Evolutionary conservation across 1,284 basidiomycete species (phyloP), one percentile per base, ranked within the genome.

Genomic region (Puccinia hordei): DNA sequence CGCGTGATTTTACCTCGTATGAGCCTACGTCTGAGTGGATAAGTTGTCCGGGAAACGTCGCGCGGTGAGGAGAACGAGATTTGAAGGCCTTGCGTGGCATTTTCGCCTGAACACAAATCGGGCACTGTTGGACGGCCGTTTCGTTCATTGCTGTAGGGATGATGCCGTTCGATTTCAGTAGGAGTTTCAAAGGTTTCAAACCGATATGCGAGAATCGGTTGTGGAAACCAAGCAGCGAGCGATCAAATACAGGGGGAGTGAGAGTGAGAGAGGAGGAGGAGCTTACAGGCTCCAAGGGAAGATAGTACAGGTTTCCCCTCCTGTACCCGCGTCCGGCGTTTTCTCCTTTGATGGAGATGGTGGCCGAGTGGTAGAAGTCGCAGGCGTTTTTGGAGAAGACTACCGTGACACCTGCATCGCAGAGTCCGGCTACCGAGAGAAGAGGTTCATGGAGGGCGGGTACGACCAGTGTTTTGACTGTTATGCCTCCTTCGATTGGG

Each of bases 161-260:
- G 8, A 73, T 73, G 44, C 33, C 15, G 24, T 73, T 10, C 12
- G 27, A 10, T 33, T 73, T 73, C 9, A 73, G 69, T n/a, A 73
- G 44, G 9, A 1, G 46, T 27, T 73, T 73, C 5, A 73, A 22
- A 0, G 46, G 46, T 53, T 73, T 73, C 0, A 73, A 27, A 9
- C 69, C 69, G 0, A 73, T 0, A 30, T 53, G 69, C 19, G 30
- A 46, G 22, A 73, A 53, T 5, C 30, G 30, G 0, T 19, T n/a
- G 49, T 73, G 69, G 24, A 24, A 73, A 19, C 6, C 69, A 4
- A 61, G 24, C 9, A 61, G 57, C 17, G 57, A 61, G 27, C 8
- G 9, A 9, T 57, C 55, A 57, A n/a, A 27, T 22, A 15, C 10
- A 12, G 24, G 12, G 5, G 24, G 33, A 24, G n/a, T 13, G 24